Base-by-base conservation (phyloP, 371 early-diverging fungal species). In the Mortierella sp. region DNA sequence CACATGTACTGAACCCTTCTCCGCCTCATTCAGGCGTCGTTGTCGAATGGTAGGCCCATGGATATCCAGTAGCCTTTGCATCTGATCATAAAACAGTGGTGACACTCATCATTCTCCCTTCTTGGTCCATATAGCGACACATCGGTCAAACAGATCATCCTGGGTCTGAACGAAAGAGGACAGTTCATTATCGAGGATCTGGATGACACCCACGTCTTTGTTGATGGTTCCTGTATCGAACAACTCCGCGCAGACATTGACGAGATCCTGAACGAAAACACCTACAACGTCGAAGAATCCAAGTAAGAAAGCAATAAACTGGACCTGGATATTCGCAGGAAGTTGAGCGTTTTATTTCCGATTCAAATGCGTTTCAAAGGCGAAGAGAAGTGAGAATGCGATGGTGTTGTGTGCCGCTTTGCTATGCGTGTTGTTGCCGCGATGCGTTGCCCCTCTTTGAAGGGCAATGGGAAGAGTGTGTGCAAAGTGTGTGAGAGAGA, bases 101-200 rank as follows among this genome's bases (percentile, higher is more conserved):
- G 31, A 41, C 41, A 34, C 49, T 50, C 52, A 39, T 9, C 29
- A 29, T 54, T 46, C 3, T 48, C 34, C 34, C 16, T 44, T 67
- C n/a, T 52, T 39, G 17, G 16, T 44, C 21, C 41, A 29, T n/a
- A 51, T 58, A 83, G 95, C 79, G 95, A 95, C 67, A 84, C 87
- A 9, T 89, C 93, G 12, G 92, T 93, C 40, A 93, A 93, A 63
- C 91, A 92, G 76, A 90, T 95, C 37, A 86, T 94, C 63, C 70
- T 92, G 29, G 87, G 87, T 29, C 79, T 95, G 59, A 89, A 95
- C 77, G 83, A 88, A 63, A 81, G 85, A 44, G 79, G 84, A 47
- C 85, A 91, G 34, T 94, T 95, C 72, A 89, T 95, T 19, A 91
- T 95, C 60, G 92, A 92, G 79, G 95, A 95, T 63, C 81, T 95